Base-by-base conservation (phyloP, 2,329 filamentous ascomycete genomes). In the Paraphoma chrysanthemicola region DNA sequence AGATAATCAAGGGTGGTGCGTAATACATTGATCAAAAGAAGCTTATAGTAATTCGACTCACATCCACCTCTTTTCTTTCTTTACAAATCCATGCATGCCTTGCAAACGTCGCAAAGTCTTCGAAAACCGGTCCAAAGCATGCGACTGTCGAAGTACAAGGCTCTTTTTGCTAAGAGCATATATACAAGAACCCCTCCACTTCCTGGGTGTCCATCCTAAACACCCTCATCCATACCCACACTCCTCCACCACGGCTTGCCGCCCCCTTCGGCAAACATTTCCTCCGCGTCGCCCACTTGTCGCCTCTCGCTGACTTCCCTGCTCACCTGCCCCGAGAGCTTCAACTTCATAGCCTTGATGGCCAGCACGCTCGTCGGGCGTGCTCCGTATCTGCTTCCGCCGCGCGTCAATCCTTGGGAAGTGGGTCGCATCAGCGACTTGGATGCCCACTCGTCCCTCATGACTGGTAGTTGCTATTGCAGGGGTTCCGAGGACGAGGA, bases 401-500 rank as follows among this genome's bases (percentile, higher is more conserved):
- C 52, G 23, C 72, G 71, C 71, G 86, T 82, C 86, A 89, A 84
- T 89, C 87, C 88, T 88, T 83, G 62, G 71, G 76, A 70, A 11
- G 31, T 31, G 44, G 63, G 57, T 39, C 67, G 68, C 57, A 72
- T 71, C 54, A 70, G 63, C 62, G 33, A 14, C 10, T 72, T 72
- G 63, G 73, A 71, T 55, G 68, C 74, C 79, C 82, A 83, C 76
- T 85, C 85, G 79, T 88, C 90, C 86, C 90, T 92, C 89, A 88
- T 93, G 90, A 92, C 90, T 85, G 90, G 88, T 93, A 87, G 86
- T 81, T 83, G 81, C 86, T 95, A 98, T 91, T 97, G 94, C 49
- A 99, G 84, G 64, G 95, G 95, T 78, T 99, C 95, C 28, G 93
- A 97, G 38, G 92, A 97, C 65, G 92, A 97, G 43, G 93, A 97